Evolutionary conservation across 2,329 filamentous ascomycete species (phyloP).

Genomic region (Sporothrix brunneoviolacea): DNA sequence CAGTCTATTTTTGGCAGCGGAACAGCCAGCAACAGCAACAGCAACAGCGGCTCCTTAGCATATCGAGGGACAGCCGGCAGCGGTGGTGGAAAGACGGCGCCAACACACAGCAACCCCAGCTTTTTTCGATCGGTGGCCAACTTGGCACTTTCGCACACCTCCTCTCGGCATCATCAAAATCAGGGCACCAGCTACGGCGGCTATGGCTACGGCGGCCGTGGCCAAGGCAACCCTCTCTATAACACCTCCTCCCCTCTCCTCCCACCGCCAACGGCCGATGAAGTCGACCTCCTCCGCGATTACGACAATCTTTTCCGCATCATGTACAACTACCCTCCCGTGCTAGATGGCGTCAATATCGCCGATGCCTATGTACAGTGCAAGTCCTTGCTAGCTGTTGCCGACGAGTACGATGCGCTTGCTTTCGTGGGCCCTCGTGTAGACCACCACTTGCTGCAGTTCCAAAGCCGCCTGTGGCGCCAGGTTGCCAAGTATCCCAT

Average conservation of each 20-base stretch:
- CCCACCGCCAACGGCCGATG: slow-evolving; percentile 47
- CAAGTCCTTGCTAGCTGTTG: slow-evolving; percentile 79
- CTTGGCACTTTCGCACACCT: slow-evolving; percentile 48
- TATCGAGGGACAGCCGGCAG: slow-evolving; percentile 42
- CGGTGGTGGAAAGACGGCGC: slow-evolving; percentile 14
- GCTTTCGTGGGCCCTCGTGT: slow-evolving; percentile 81
- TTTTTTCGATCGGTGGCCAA: slow-evolving; percentile 90
- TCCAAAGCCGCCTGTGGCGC: slow-evolving; percentile 85
- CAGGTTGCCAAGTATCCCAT: slow-evolving; percentile 96
- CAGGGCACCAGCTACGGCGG: slow-evolving; percentile 33
- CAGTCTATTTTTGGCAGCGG: slow-evolving; percentile 53
- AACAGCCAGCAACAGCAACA: slow-evolving; percentile 30
- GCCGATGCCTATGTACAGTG: slow-evolving; percentile 90
- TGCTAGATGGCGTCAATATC: slow-evolving; percentile 79
- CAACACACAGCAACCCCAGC: slow-evolving; percentile 33
- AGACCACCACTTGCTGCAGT: slow-evolving; percentile 89
- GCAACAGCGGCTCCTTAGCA: slow-evolving; percentile 26
- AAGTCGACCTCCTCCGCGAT: slow-evolving; percentile 75
- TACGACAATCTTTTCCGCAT: slow-evolving; percentile 94
- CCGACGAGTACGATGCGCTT: slow-evolving; percentile 92
- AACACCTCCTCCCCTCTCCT: slow-evolving; percentile 19
- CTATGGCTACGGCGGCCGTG: slow-evolving; percentile 21
- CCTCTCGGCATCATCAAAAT: slow-evolving; percentile 31
- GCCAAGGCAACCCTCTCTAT: slow-evolving; percentile 19
- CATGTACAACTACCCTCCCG: slow-evolving; percentile 87